Percentiles rank a stretch among this genome's conserved stretches.
Evolutionary conservation across 148 eudicot species (phyloP).

Genomic region (Cornus suecica): DNA sequence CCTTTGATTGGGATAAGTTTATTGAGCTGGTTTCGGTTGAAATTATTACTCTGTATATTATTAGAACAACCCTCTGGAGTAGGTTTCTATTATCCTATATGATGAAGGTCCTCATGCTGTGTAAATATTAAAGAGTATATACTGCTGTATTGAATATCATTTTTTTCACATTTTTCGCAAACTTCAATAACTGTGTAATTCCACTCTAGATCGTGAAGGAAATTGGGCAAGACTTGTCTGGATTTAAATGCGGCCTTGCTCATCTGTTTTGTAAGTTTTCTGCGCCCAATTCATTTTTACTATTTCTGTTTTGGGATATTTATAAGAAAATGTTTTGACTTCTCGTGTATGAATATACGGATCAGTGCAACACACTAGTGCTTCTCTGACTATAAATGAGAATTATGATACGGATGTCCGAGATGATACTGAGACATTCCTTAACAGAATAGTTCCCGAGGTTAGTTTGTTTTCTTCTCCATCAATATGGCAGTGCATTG

Average conservation of each 20-base stretch:
- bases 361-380: slow-evolving; percentile 98
- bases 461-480: slow-evolving; percentile 30
- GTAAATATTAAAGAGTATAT: not conserved
- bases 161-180: not conserved
- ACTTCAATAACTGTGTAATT: not conserved
- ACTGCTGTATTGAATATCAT: not conserved
- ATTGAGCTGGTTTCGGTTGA: not conserved
- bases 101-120: not conserved
- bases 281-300: not conserved
- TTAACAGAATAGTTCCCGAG: slow-evolving; percentile 90
- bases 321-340: not conserved
- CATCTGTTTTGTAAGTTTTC: slow-evolving; percentile 76
- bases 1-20: not conserved
- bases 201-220: slow-evolving; percentile 71
- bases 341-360: slow-evolving; percentile 17
- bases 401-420: slow-evolving; percentile 92
- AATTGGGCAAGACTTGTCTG: slow-evolving; percentile 78
- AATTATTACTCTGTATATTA: not conserved
- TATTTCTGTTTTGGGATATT: not conserved
- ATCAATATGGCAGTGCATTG: not conserved
- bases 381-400: slow-evolving; percentile 92
- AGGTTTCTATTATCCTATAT: not conserved
- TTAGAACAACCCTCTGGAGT: not conserved
- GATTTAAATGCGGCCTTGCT: slow-evolving; percentile 87
- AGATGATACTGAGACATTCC: slow-evolving; percentile 90